A percentile compares a stretch with the other conserved stretches of the same genome.
Conservation (phyloP, 129 eudicot genomes). For the Arctium minus region DNA sequence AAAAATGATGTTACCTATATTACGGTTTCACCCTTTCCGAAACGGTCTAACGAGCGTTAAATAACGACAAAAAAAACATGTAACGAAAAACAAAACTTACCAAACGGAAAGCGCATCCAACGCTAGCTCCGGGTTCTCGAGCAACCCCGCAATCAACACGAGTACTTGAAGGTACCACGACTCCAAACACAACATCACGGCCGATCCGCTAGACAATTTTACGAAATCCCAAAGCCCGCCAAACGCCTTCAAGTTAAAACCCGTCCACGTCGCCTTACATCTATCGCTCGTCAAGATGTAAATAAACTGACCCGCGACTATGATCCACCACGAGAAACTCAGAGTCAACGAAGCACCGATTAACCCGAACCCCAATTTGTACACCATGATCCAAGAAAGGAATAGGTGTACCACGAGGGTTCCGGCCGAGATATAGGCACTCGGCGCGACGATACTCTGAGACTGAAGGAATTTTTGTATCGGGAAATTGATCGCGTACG, state of each 20-base stretch:
- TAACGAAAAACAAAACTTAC: conserved; percentile 21
- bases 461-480: conserved; percentile 76
- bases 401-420: conserved; percentile 53
- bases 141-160: conserved; percentile 56
- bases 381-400: conserved; percentile 56
- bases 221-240: conserved; percentile 65
- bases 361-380: conserved; percentile 54
- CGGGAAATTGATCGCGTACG: conserved; percentile 73
- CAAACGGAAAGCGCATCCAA: conserved; percentile 67
- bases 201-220: conserved; percentile 65
- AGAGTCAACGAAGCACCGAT: conserved; percentile 62
- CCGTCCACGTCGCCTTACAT: conserved; percentile 69
- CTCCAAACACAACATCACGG: conserved; percentile 80
- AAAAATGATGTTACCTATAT: too few species aligned
- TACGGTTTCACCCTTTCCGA: background rate
- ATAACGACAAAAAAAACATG: background rate
- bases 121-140: conserved; percentile 64
- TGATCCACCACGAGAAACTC: conserved; percentile 86
- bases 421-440: conserved; percentile 59
- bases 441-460: conserved; percentile 69
- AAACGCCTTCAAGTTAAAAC: conserved; percentile 54
- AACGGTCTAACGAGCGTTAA: background rate
- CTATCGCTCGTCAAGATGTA: conserved; percentile 48
- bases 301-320: conserved; percentile 52
- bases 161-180: conserved; percentile 72